Evolutionary conservation across 129 eudicot genomes (phyloP).

Genomic region (Pittosporum tobira): DNA sequence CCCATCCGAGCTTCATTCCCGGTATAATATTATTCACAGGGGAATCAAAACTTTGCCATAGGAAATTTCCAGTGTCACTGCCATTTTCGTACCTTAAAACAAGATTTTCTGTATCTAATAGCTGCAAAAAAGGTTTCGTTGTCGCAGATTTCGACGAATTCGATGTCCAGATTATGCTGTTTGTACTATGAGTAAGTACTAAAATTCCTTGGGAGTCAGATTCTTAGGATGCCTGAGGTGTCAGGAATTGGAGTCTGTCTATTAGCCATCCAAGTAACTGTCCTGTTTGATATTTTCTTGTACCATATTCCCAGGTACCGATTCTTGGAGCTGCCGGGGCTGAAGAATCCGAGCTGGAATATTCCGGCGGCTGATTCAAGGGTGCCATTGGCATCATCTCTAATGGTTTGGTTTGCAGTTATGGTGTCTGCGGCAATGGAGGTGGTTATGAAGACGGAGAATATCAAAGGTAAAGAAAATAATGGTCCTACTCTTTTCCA

Average conservation of each 20-base stretch:
- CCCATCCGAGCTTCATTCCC: constrained; percentile 30
- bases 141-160: constrained; percentile 3
- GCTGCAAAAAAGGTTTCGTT: constrained; percentile 6
- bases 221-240: constrained; percentile 18
- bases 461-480: too few relatives aligned
- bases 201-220: constrained; percentile 9
- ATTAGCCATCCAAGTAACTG: constrained; percentile 28
- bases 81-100: constrained; percentile 17
- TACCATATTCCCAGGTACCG: constrained; percentile 7
- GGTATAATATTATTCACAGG: constrained; percentile 22
- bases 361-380: background rate
- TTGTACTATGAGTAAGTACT: constrained; percentile 1
- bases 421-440: constrained; percentile 3
- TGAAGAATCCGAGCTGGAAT: constrained; percentile 8
- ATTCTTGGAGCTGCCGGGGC: constrained; percentile 8
- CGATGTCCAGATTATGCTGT: constrained; percentile 18
- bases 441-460: background rate
- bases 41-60: constrained; percentile 34
- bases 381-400: constrained; percentile 5
- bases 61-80: background rate
- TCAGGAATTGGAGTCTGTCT: constrained; percentile 22
- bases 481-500: too few relatives aligned
- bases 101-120: constrained; percentile 25
- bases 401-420: background rate
- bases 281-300: constrained; percentile 10